Percentiles rank a stretch among this genome's conserved stretches.
These are phyloP conservation scores for Sarocladiaceae sp. DNA, from an alignment of 2,329 filamentous ascomycete genomes.

Conservation along the genomic window DNA sequence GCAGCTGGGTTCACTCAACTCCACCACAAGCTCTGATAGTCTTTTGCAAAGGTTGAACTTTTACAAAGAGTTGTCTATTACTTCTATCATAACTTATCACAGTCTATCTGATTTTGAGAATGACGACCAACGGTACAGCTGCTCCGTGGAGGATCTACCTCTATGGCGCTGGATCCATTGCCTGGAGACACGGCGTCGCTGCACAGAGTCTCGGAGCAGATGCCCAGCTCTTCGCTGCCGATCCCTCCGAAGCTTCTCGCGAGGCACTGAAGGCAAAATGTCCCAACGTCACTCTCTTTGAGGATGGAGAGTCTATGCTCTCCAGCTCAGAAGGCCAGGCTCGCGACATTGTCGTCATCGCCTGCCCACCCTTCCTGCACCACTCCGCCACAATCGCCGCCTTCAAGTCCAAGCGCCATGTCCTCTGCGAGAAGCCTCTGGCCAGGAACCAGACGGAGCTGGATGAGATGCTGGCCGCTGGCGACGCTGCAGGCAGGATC, in stretches of 20 bases:
- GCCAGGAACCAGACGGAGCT: constrained; percentile 1
- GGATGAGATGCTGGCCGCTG: constrained; percentile 9
- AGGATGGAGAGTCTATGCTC: constrained; percentile 4
- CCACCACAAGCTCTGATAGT: neutral
- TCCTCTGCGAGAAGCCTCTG: constrained; percentile 11
- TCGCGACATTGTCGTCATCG: constrained; percentile 1
- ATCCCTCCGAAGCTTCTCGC: neutral
- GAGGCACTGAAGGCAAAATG: neutral
- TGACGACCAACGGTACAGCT: neutral
- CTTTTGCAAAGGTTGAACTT: neutral
- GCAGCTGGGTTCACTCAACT: neutral
- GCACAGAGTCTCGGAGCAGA: neutral
- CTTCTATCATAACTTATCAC: neutral
- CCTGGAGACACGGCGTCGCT: neutral
- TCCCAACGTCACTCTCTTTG: neutral
- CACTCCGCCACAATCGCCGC: neutral
- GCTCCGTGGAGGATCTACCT: constrained; percentile 7
- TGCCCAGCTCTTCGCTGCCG: neutral
- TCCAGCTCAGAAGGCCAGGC: neutral
- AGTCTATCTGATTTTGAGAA: neutral
- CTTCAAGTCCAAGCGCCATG: constrained; percentile 6
- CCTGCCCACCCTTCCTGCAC: neutral
- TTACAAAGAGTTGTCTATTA: neutral
- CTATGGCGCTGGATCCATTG: neutral
- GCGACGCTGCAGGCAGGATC: neutral